A percentile compares a stretch with the other conserved stretches of the same genome.
phyloP scores from a whole-genome alignment of 164 flowering plant genomes.

The Cinnamomum micranthum region DNA sequence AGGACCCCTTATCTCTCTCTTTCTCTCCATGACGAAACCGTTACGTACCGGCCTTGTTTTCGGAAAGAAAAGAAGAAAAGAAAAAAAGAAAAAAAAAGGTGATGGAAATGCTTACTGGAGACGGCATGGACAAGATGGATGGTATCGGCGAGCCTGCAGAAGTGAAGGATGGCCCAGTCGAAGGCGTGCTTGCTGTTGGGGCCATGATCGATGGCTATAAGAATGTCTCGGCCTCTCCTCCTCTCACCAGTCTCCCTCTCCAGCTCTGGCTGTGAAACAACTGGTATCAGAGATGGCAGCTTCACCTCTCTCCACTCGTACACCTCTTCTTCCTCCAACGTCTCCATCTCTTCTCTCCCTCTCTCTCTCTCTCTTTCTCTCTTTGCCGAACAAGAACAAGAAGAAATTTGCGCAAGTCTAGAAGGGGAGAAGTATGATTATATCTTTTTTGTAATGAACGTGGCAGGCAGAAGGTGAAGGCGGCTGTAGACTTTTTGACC shows the following conservation, averaged over 20 bases:
- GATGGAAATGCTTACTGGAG: constrained; percentile 38
- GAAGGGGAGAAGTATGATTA: no score
- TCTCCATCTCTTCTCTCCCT: constrained; percentile 32
- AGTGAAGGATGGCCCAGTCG: constrained; percentile 77
- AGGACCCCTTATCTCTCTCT: neutral
- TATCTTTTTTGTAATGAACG: no score
- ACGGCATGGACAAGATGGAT: constrained; percentile 79
- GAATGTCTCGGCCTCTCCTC: constrained; percentile 65
- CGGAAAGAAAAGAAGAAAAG: neutral
- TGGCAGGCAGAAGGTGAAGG: no score
- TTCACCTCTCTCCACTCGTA: constrained; percentile 65
- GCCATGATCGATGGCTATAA: constrained; percentile 88
- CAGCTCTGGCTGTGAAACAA: constrained; percentile 54
- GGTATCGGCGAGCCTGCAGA: constrained; percentile 85
- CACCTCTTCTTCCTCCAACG: constrained; percentile 61
- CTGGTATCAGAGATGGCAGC: constrained; percentile 55
- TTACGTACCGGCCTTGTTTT: neutral
- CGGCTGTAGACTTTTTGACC: no score
- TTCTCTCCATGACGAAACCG: neutral
- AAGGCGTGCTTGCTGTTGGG: constrained; percentile 92
- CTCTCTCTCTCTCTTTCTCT: neutral
- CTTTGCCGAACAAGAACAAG: neutral
- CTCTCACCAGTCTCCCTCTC: constrained; percentile 79
- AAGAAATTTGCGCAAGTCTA: no score
- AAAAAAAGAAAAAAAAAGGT: neutral